Base-by-base conservation (phyloP, 768 basidiomycete species). In the Butyriboletus loyo region DNA sequence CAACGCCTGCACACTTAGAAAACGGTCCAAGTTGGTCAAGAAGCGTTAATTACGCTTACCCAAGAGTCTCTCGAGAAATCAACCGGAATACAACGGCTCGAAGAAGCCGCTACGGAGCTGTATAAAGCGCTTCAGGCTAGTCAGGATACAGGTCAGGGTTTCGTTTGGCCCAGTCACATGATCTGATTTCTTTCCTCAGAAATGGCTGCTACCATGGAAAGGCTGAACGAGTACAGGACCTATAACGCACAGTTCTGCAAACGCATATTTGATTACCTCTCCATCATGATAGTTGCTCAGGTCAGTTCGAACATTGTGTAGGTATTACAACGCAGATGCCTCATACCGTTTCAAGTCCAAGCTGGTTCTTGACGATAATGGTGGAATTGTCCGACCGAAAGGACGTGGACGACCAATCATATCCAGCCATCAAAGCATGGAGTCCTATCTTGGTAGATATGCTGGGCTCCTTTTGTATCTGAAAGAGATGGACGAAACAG, bases 161-260 rank as follows among this genome's bases (percentile, higher is more conserved):
- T 43, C 21, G 30, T 41, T 7, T 41, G 35, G 32, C 38, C 44
- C 5, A 25, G 22, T 28, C 11, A 21, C 42, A 14, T 37, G 37
- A 11, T 15, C 50, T 67, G 24, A 63, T 46, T 27, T 38, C 11
- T 15, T 10, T 45, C 34, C 36, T 51, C 41, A 86, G 96, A 96
- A 63, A 96, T 98, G 86, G 92, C 94, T n/a, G 94, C 94, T 7
- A 94, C 93, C 0, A 95, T 95, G 81, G 94, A 94, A 70, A 77
- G 94, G 25, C 73, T 97, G 55, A 83, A 86, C 55, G 96, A 98
- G 68, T 98, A 98, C 65, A 80, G 82, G 53, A 92, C 89, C 2
- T 83, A 94, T 65, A 96, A 96, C 56, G 68, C 77, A 5, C 95
- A 98, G 65, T 98, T 98, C 72, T 94, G 92, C 75, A 95, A 95